phyloP scores from a whole-genome alignment of 805 yeast species.

The Torulaspora gathmanii region DNA sequence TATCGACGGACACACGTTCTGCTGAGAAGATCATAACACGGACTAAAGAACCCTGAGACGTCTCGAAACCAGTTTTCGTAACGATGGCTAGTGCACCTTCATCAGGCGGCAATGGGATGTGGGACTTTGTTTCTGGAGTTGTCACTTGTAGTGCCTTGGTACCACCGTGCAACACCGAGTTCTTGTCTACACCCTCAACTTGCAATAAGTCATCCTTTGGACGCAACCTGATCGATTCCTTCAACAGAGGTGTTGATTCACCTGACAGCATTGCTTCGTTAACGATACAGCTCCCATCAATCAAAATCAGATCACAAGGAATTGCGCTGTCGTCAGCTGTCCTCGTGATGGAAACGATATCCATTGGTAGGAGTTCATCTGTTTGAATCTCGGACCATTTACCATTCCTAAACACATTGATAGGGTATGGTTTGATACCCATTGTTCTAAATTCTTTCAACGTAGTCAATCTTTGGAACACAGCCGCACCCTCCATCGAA shows the following conservation, averaged over 20 bases:
- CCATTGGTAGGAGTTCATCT: slow-evolving; percentile 82
- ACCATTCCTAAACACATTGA: slow-evolving; percentile 65
- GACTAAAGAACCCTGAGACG: slow-evolving; percentile 94
- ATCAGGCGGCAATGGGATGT: slow-evolving; percentile 73
- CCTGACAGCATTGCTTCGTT: slow-evolving; percentile 99
- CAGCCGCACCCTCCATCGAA: slow-evolving; percentile 89
- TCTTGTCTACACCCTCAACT: slow-evolving; percentile 80
- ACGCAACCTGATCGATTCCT: slow-evolving; percentile 84
- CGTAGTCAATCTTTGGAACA: slow-evolving; percentile 90
- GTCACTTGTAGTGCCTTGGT: slow-evolving; percentile 93
- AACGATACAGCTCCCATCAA: slow-evolving; percentile 90
- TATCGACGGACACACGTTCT: slow-evolving; percentile 94
- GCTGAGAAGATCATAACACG: slow-evolving; percentile 97
- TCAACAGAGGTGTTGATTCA: slow-evolving; percentile 93
- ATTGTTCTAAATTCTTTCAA: slow-evolving; percentile 93
- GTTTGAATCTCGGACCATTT: slow-evolving; percentile 70
- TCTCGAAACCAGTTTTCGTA: slow-evolving; percentile 94
- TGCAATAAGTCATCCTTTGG: slow-evolving; percentile 65
- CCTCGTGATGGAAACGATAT: slow-evolving; percentile 79
- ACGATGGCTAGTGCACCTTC: slow-evolving; percentile 88
- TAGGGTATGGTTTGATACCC: slow-evolving; percentile 89
- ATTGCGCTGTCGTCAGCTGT: slow-evolving; percentile 87
- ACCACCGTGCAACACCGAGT: slow-evolving; percentile 89
- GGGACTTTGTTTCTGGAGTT: slow-evolving; percentile 47
- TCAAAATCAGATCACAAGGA: slow-evolving; percentile 85